Percentiles rank a stretch among this genome's conserved stretches.
Evolutionary conservation across 495 filamentous ascomycete genomes (phyloP).

Genomic region (Neurospora tetraspora): DNA sequence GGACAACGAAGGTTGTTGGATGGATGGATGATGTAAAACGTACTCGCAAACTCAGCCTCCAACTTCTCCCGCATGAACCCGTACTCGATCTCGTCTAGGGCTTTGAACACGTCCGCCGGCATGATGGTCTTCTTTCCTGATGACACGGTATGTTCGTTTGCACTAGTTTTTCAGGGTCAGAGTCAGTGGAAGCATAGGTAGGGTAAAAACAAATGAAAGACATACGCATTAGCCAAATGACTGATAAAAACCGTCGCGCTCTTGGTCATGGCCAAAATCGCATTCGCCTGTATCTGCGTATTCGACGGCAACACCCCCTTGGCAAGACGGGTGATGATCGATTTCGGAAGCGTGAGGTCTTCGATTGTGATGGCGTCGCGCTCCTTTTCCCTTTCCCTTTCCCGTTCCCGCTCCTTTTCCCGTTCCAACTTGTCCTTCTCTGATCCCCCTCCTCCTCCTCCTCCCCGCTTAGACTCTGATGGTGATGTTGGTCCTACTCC

Average conservation of each 20-base stretch:
- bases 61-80: conserved; percentile 58
- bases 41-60: conserved; percentile 53
- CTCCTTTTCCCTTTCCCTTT: conserved; percentile 19
- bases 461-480: conserved; percentile 5
- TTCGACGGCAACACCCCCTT: conserved; percentile 96
- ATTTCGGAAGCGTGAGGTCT: conserved; percentile 88
- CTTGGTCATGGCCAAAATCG: conserved; percentile 82
- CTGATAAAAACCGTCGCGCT: conserved; percentile 91
- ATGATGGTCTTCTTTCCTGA: conserved; percentile 76
- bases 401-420: conserved; percentile 8
- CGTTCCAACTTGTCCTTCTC: conserved; percentile 19
- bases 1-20: background rate
- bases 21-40: conserved; percentile 10
- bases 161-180: conserved; percentile 35
- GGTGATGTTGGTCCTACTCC: conserved; percentile 13
- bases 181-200: background rate
- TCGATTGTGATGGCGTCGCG: conserved; percentile 33
- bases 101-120: conserved; percentile 73
- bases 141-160: conserved; percentile 59
- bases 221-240: conserved; percentile 76
- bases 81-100: conserved; percentile 75
- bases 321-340: conserved; percentile 84
- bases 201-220: background rate
- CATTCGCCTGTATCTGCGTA: conserved; percentile 90
- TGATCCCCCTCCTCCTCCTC: conserved; percentile 3